Conservation (phyloP, 306 rosid species). For the Vigna radiata region DNA sequence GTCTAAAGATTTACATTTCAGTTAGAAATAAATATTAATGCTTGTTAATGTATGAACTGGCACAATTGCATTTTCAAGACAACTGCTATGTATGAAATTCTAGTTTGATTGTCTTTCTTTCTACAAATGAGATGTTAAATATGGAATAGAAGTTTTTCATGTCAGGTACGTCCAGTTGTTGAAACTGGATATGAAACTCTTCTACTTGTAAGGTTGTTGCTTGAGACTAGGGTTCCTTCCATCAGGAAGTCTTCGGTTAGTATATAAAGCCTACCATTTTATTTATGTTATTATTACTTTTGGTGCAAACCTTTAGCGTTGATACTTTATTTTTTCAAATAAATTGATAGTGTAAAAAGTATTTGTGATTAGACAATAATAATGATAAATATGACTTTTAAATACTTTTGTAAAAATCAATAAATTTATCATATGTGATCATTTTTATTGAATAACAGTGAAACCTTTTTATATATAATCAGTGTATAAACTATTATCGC, state of each 20-base stretch:
- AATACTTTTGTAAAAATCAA: neutral
- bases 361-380: neutral
- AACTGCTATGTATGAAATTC: neutral
- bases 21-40: no score
- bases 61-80: no score
- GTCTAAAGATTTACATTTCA: no score
- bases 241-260: slow-evolving; percentile 79
- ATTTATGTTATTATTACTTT: neutral
- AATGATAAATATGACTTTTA: neutral
- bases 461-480: neutral
- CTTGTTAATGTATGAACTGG: no score
- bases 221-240: slow-evolving; percentile 72
- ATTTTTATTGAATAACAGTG: neutral
- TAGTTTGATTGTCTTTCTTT: slow-evolving; percentile 13
- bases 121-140: neutral
- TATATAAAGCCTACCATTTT: slow-evolving; percentile 33
- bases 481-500: neutral
- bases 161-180: slow-evolving; percentile 94
- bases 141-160: slow-evolving; percentile 27
- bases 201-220: slow-evolving; percentile 84
- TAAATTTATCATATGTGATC: neutral
- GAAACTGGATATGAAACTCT: slow-evolving; percentile 95
- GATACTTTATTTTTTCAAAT: neutral
- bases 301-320: neutral
- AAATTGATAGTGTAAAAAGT: neutral